Base-by-base conservation (phyloP, 768 basidiomycete genomes). In the Trametes sanguinea region DNA sequence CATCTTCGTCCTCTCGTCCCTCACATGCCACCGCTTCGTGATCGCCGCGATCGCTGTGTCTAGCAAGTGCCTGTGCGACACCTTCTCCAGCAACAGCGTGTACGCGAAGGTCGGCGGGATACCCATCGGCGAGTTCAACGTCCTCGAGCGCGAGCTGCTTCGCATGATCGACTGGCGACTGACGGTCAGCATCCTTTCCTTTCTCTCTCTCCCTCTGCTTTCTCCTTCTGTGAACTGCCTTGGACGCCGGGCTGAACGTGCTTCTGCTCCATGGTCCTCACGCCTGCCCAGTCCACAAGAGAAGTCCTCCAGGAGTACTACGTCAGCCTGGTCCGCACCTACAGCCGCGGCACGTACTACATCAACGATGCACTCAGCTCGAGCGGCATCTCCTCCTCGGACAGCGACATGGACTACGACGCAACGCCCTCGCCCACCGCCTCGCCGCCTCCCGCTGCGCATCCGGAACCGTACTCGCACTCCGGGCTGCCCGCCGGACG, bases 91-190 rank as follows among this genome's bases (percentile, higher is more conserved):
- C 51, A 98, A 98, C 74, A 85, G 83, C 59, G 86, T 95, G 71
- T 98, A 98, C 77, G 94, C 97, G 66, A 91, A 89, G 76, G 95
- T 99, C 35, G 97, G 97, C 68, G 97, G 97, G 58, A 94, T 98
- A 72, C 87, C 90, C 65, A 82, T 94, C 51, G 81, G 83, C 62
- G 96, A 99, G 77, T 85, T 98, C 75, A 96, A 98, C 78, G 80
- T 92, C 69, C 85, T 99, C 64, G 97, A 99, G 78, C 82, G 92
- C 73, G 96, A 98, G 75, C 95, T 99, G 74, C 84, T 98, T 53
- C 81, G 81, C 59, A 87, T 88, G 72, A 94, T 97, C 60, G 94
- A 97, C 71, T 99, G 97, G 96, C 83, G 88, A 68, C 80, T 99
- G 72, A 93, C 87, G 80, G 96, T 97, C 77, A 84, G 88, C 76